phyloP scores from a whole-genome alignment of 2,329 filamentous ascomycete species.

The Calonectria fujianensis region DNA sequence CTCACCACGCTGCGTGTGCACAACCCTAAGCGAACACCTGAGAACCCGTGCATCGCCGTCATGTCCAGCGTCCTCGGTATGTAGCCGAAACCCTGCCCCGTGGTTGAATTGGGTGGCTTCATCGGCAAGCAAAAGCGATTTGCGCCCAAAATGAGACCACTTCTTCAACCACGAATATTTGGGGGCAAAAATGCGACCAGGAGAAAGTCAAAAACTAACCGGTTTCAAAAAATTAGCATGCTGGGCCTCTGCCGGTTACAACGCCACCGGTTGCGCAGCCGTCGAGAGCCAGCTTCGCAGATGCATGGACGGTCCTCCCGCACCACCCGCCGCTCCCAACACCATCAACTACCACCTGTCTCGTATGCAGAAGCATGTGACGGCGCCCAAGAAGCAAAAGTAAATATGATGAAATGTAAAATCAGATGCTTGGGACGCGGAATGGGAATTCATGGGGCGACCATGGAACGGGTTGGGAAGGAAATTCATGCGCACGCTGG shows the following conservation, averaged over 20 bases:
- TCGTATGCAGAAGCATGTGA: conserved; percentile 84
- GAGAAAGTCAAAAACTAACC: conserved; percentile 15
- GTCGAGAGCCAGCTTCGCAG: conserved; percentile 76
- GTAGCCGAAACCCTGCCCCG: conserved; percentile 44
- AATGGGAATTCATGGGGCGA: background rate
- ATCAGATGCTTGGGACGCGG: background rate
- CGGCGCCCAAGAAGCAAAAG: conserved; percentile 61
- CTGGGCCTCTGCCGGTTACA: conserved; percentile 88
- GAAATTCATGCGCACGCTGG: background rate
- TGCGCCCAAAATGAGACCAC: conserved; percentile 15
- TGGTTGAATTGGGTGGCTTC: background rate
- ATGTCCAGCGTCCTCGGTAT: conserved; percentile 76
- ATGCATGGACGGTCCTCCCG: conserved; percentile 87
- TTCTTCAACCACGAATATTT: background rate
- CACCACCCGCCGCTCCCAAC: conserved; percentile 71
- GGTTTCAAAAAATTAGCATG: conserved; percentile 73
- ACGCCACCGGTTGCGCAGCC: conserved; percentile 73
- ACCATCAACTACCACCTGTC: conserved; percentile 95
- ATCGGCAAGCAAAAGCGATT: background rate
- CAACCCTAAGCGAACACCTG: conserved; percentile 68
- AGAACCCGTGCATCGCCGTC: conserved; percentile 73
- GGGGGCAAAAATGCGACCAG: background rate
- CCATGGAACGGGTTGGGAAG: background rate
- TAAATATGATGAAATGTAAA: conserved; percentile 39
- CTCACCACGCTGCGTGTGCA: conserved; percentile 73